A percentile compares a stretch with the other conserved stretches of the same genome.
Conservation (phyloP, 148 eudicot genomes). For the Dianthus caryophyllus region DNA sequence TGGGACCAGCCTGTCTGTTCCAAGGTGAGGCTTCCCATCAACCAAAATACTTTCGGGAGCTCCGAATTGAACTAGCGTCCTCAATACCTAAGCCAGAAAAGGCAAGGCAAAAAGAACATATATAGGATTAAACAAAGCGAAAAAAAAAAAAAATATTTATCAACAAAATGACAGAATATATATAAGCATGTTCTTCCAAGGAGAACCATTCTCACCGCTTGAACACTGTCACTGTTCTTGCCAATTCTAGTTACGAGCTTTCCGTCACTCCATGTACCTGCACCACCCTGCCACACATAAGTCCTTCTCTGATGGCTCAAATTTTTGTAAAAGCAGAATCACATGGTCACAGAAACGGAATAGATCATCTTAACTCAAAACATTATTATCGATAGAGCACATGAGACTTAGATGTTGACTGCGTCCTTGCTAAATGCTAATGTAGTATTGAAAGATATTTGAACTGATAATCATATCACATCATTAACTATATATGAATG, state of each 20-base stretch:
- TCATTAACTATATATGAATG: background rate
- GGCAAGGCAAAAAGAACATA: conserved; percentile 6
- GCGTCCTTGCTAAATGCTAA: too few relatives aligned
- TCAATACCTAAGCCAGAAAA: conserved; percentile 59
- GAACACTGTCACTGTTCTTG: conserved; percentile 77
- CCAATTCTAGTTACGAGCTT: conserved; percentile 98
- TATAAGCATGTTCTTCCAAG: conserved; percentile 2
- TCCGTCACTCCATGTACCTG: conserved; percentile 99
- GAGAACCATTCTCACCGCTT: conserved; percentile 56
- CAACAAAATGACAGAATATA: too few relatives aligned
- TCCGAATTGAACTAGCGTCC: conserved; percentile 88
- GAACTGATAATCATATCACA: background rate
- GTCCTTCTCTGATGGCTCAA: conserved; percentile 55
- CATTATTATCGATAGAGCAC: background rate
- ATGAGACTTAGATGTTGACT: too few relatives aligned
- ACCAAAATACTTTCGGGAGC: conserved; percentile 84
- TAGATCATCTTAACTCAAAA: conserved; percentile 4
- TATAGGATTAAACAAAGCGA: conserved; percentile 1
- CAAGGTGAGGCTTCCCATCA: conserved; percentile 97
- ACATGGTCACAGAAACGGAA: background rate
- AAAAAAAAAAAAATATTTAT: background rate
- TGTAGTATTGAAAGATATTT: too few relatives aligned
- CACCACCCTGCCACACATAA: conserved; percentile 99
- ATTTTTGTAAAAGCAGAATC: conserved; percentile 12
- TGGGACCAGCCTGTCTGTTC: conserved; percentile 93